phyloP scores from a whole-genome alignment of 495 filamentous ascomycete genomes.

The Bombardia bombarda region DNA sequence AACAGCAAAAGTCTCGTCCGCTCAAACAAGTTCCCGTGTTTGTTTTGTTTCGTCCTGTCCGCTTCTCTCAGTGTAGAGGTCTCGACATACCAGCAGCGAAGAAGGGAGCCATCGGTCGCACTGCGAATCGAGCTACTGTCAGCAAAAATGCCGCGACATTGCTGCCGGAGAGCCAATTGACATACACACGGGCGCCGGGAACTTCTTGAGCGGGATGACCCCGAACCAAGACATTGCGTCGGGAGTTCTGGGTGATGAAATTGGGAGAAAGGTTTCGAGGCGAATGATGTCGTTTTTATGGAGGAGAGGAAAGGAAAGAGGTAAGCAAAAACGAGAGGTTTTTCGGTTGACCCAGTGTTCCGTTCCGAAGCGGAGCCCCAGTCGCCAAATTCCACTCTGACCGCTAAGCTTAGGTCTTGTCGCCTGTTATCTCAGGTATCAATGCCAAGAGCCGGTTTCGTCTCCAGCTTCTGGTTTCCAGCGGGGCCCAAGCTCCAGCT shows the following conservation, averaged over 20 bases:
- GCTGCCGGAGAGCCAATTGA: conserved; percentile 23
- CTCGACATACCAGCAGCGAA: conserved; percentile 76
- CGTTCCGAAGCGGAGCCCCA: too few species aligned
- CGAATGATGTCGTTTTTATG: conserved; percentile 13
- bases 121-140: conserved; percentile 41
- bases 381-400: too few species aligned
- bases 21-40: too few species aligned
- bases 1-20: too few species aligned
- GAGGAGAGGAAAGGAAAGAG: conserved; percentile 9
- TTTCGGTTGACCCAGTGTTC: too few species aligned
- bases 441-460: too few species aligned
- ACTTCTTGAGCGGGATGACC: conserved; percentile 66
- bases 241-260: conserved; percentile 20
- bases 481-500: too few species aligned
- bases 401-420: too few species aligned
- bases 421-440: too few species aligned
- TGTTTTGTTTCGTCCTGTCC: too few species aligned
- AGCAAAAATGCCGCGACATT: conserved; percentile 7
- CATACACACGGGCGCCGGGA: conserved; percentile 79
- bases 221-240: conserved; percentile 71
- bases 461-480: too few species aligned
- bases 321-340: conserved; percentile 30
- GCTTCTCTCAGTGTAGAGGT: background rate
- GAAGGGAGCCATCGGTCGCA: conserved; percentile 84
- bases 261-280: conserved; percentile 8